Base-by-base conservation (phyloP, 1,139 yeast species). In the Debaryomyces sp. region DNA sequence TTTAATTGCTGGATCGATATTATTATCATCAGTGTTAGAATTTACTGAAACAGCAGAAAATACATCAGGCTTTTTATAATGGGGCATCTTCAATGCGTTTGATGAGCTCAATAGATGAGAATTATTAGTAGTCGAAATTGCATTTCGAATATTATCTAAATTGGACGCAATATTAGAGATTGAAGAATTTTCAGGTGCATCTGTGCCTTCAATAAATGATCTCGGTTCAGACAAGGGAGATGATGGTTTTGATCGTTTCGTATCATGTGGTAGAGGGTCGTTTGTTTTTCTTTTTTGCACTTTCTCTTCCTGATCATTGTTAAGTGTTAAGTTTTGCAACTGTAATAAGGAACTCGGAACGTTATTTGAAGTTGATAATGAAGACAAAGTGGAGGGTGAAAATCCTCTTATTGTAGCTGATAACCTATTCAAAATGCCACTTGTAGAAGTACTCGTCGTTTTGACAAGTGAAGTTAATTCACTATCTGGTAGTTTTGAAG, bases 81-180 rank as follows among this genome's bases (percentile, higher is more conserved):
- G 74, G 0, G 81, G 82, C 57, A 75, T 65, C 49, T 64, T 73
- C 46, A 76, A 60, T 1, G 59, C 54, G 21, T 57, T 50, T 22
- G 56, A 52, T 2, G 62, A 23, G 18, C 50, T 50, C 66, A 61
- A 62, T 13, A 53, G 36, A 13, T 47, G 56, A 9, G 61, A 49
- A 7, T 58, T 43, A 9, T 55, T 39, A 6, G 50, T 46, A 7
- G 52, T 41, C 17, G 38, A 22, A 15, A 56, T 50, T 5, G 58
- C 52, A 45, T 48, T 54, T 42, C 59, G 47, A 21, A 57, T 47
- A 43, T 52, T 56, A 35, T 56, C 60, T 13, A 57, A 46, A 29
- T 54, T 50, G 7, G 58, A 49, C 2, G 56, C 52, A 4, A 51
- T 53, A 33, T 54, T 49, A 2, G 59, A 46, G 35, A 51, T 51